phyloP scores from a whole-genome alignment of 2,329 filamentous ascomycete species.

The Trichoderma pleuroti region DNA sequence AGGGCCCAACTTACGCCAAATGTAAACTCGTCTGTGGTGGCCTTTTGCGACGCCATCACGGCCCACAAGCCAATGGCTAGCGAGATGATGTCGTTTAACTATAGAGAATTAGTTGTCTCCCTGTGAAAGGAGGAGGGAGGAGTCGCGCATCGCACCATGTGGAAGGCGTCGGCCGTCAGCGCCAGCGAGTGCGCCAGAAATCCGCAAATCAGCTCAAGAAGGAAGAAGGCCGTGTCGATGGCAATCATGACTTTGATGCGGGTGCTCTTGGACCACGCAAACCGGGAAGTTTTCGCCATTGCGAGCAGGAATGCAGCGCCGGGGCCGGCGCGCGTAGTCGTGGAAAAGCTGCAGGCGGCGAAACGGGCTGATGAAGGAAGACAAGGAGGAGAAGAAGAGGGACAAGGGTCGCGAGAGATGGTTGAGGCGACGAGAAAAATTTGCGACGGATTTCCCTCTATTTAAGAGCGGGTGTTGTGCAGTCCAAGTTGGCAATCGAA shows the following conservation, averaged over 20 bases:
- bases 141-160: conserved; percentile 71
- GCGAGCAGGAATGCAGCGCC: conserved; percentile 15
- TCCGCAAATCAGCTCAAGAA: conserved; percentile 81
- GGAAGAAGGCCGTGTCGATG: conserved; percentile 86
- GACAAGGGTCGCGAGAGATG: not conserved
- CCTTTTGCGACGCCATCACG: conserved; percentile 80
- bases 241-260: conserved; percentile 89
- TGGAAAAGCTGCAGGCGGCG: not conserved
- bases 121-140: not conserved
- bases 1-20: conserved; percentile 67
- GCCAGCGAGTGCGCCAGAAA: conserved; percentile 88
- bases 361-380: not conserved
- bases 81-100: conserved; percentile 97
- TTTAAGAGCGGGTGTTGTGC: not conserved
- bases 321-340: conserved; percentile 10
- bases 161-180: conserved; percentile 93
- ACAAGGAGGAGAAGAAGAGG: not conserved
- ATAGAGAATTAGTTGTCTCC: not conserved
- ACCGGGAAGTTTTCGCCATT: conserved; percentile 41
- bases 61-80: conserved; percentile 92
- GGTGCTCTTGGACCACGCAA: conserved; percentile 89
- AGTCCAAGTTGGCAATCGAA: too few relatives aligned
- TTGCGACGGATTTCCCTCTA: not conserved
- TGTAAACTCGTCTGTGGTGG: conserved; percentile 86
- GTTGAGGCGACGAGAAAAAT: not conserved